Evolutionary conservation across 768 basidiomycete genomes (phyloP).

Genomic region (Psilocybe tampanensis): DNA sequence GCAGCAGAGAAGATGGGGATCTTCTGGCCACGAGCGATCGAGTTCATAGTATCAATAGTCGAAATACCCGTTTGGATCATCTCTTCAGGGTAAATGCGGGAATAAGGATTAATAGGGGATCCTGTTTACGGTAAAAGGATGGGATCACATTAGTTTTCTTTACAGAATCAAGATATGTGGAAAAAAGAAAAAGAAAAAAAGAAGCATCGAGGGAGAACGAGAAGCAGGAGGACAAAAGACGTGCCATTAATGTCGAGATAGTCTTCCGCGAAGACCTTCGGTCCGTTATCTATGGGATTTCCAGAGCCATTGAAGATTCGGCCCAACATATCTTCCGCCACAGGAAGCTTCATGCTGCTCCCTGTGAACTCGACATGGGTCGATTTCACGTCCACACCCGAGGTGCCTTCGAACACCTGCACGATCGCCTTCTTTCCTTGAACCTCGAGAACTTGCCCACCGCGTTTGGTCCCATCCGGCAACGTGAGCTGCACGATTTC

Average conservation of each 20-base stretch:
- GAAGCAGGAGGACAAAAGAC: slow-evolving; percentile 26
- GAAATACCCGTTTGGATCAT: slow-evolving; percentile 99
- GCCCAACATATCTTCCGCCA: slow-evolving; percentile 98
- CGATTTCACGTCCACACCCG: slow-evolving; percentile 95
- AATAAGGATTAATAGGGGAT: slow-evolving; percentile 96
- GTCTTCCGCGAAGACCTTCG: slow-evolving; percentile 99
- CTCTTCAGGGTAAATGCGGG: slow-evolving; percentile 99
- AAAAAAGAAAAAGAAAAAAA: slow-evolving; percentile 1
- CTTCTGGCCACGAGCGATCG: slow-evolving; percentile 99
- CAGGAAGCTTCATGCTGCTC: slow-evolving; percentile 97
- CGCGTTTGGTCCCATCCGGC: slow-evolving; percentile 92
- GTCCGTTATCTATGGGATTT: slow-evolving; percentile 97
- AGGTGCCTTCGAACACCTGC: slow-evolving; percentile 98
- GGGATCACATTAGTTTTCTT: neutral
- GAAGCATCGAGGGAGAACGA: neutral
- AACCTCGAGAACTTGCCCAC: slow-evolving; percentile 97
- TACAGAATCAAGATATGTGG: too few species aligned
- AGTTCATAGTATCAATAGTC: slow-evolving; percentile 97
- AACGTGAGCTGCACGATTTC: slow-evolving; percentile 96
- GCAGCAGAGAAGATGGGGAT: slow-evolving; percentile 99
- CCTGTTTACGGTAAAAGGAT: slow-evolving; percentile 48
- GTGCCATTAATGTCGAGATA: slow-evolving; percentile 98
- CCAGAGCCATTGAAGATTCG: slow-evolving; percentile 99
- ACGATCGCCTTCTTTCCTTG: slow-evolving; percentile 99
- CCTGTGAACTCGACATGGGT: slow-evolving; percentile 99